phyloP scores from a whole-genome alignment of 2,329 filamentous ascomycete species.

The Apiospora koreana region DNA sequence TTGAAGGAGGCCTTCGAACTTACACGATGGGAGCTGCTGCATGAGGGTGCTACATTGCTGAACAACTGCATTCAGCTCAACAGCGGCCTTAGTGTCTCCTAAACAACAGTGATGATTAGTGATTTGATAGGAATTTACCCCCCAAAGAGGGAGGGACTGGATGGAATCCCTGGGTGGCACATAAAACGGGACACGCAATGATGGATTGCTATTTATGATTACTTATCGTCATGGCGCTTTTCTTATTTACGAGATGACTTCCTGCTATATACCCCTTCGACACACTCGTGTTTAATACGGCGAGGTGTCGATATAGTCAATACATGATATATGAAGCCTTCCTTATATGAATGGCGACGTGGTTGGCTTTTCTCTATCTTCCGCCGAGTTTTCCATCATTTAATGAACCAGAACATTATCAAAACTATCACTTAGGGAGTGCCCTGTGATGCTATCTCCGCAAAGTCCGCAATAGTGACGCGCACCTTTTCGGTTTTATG shows the following conservation, averaged over 20 bases:
- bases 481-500: neutral
- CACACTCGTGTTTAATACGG: neutral
- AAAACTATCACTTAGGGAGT: too few species aligned
- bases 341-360: too few species aligned
- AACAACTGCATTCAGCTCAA: slow-evolving; percentile 74
- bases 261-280: slow-evolving; percentile 5
- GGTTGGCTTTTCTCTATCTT: too few species aligned
- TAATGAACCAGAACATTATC: too few species aligned
- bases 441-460: neutral
- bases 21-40: slow-evolving; percentile 87
- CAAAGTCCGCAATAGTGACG: neutral
- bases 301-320: neutral
- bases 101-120: neutral
- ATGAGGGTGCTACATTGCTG: slow-evolving; percentile 81
- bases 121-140: neutral
- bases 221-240: neutral
- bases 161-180: neutral
- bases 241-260: neutral
- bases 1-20: slow-evolving; percentile 79
- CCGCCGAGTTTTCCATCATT: too few species aligned
- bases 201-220: neutral
- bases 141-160: neutral
- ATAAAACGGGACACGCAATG: neutral
- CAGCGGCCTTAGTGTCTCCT: slow-evolving; percentile 22
- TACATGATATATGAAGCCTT: neutral